Evolutionary conservation across 805 yeast species (phyloP).

Genomic region (Schwanniomyces polymorphus): DNA sequence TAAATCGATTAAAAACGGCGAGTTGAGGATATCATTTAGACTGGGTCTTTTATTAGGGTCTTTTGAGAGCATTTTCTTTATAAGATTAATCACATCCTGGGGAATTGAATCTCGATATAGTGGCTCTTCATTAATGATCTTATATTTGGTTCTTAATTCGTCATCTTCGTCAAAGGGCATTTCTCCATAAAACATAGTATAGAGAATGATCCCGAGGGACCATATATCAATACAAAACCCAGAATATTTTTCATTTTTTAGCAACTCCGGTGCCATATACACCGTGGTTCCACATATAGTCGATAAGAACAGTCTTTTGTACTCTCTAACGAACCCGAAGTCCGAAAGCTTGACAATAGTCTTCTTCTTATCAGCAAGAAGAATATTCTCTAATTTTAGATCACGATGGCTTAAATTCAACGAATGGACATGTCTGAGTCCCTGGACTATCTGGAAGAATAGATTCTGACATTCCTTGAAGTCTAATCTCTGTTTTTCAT

Average conservation of each 20-base stretch:
- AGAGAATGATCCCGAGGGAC: constrained; percentile 88
- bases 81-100: constrained; percentile 49
- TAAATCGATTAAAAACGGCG: constrained; percentile 32
- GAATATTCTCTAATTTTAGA: constrained; percentile 75
- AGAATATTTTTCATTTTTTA: constrained; percentile 65
- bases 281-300: constrained; percentile 94
- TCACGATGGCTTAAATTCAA: constrained; percentile 83
- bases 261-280: constrained; percentile 95
- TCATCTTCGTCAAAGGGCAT: constrained; percentile 93
- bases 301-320: constrained; percentile 53
- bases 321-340: constrained; percentile 91
- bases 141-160: constrained; percentile 56
- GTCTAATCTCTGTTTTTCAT: constrained; percentile 51
- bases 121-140: constrained; percentile 69
- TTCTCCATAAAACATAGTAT: constrained; percentile 78
- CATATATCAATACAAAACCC: constrained; percentile 86
- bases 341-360: constrained; percentile 77
- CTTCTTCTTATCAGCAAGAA: constrained; percentile 52
- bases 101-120: constrained; percentile 48
- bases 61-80: constrained; percentile 60
- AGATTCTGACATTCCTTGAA: constrained; percentile 49
- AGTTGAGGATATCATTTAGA: constrained; percentile 35
- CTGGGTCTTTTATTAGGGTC: constrained; percentile 64
- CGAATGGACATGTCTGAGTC: constrained; percentile 72
- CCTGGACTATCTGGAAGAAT: constrained; percentile 67